Conservation (phyloP, 1,284 basidiomycete species). For the Vanrija pseudolonga region DNA sequence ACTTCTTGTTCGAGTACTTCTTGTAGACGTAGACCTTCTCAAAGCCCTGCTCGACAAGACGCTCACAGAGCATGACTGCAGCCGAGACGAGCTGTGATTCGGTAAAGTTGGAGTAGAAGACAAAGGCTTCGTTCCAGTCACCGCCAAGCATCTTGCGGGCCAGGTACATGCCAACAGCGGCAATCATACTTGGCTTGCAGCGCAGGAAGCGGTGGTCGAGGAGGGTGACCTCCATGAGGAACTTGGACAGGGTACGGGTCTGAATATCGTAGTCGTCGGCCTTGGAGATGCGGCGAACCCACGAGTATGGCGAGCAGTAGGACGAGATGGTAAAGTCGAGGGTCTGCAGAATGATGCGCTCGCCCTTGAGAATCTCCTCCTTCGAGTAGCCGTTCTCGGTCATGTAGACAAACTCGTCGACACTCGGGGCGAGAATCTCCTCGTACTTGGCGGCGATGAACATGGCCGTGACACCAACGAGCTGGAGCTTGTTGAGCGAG, state of each 20-base stretch:
- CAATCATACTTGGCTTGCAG: conserved; percentile 88
- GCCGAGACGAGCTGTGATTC: conserved; percentile 84
- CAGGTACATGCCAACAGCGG: conserved; percentile 98
- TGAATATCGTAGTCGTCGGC: conserved; percentile 99
- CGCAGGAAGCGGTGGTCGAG: conserved; percentile 90
- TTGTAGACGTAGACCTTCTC: conserved; percentile 83
- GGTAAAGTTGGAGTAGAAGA: conserved; percentile 89
- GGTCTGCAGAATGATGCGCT: conserved; percentile 84
- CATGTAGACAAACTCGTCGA: conserved; percentile 96
- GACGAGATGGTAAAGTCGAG: conserved; percentile 93
- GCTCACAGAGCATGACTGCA: conserved; percentile 77
- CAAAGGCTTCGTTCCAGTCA: conserved; percentile 87
- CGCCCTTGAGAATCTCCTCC: conserved; percentile 97
- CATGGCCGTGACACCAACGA: conserved; percentile 63
- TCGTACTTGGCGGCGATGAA: conserved; percentile 65
- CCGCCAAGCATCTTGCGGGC: conserved; percentile 86
- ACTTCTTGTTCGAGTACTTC: conserved; percentile 97
- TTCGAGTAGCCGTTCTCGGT: conserved; percentile 88
- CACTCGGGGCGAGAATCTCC: conserved; percentile 72
- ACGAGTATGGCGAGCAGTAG: conserved; percentile 98
- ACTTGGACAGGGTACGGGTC: conserved; percentile 94
- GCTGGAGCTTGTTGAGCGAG: conserved; percentile 60
- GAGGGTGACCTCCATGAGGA: conserved; percentile 93
- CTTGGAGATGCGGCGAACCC: conserved; percentile 98
- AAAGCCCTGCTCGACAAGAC: conserved; percentile 76